Evolutionary conservation across 2,329 filamentous ascomycete genomes (phyloP).

Genomic region (Nakataea oryzae): DNA sequence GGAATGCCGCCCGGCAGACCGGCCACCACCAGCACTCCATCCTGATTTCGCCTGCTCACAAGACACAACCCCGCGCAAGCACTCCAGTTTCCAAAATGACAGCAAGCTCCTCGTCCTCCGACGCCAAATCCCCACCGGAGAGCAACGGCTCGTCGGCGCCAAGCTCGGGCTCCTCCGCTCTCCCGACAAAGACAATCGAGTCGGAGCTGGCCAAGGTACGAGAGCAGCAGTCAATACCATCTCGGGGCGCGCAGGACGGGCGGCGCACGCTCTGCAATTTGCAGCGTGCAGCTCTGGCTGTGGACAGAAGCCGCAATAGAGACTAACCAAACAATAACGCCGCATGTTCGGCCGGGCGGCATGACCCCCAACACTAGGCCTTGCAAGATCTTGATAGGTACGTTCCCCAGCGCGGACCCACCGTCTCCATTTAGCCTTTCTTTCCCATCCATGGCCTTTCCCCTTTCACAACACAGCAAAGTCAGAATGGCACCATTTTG

Average conservation of each 20-base stretch:
- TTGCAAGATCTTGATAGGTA: constrained; percentile 2
- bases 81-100: background rate
- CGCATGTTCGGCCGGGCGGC: background rate
- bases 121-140: background rate
- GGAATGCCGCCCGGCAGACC: background rate
- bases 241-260: background rate
- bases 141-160: background rate
- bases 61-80: background rate
- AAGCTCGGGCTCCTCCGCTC: background rate
- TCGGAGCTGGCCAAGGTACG: constrained; percentile 3
- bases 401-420: background rate
- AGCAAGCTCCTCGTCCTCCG: background rate
- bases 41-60: background rate
- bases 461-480: background rate
- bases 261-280: background rate
- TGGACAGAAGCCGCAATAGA: too few species aligned
- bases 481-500: constrained; percentile 1
- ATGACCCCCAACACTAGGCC: background rate
- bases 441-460: background rate
- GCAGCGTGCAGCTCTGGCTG: background rate
- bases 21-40: background rate
- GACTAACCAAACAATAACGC: background rate
- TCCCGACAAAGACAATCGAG: background rate
- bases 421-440: background rate
- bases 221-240: background rate